Conservation (phyloP, 768 basidiomycete genomes). For the Tricholoma saponaceum region DNA sequence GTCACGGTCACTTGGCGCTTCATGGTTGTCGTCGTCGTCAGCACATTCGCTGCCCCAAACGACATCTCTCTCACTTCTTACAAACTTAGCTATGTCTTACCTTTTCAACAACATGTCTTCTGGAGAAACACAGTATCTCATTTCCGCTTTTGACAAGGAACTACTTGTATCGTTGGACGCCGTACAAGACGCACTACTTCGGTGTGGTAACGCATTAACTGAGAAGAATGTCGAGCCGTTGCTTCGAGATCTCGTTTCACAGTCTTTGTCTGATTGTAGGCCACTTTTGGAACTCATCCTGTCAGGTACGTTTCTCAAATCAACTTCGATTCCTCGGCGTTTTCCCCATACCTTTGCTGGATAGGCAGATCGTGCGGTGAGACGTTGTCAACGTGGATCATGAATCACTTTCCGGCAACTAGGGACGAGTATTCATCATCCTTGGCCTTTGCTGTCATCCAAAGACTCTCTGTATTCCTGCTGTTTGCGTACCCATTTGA, state of each 20-base stretch:
- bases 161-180: not conserved
- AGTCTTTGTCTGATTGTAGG: not conserved
- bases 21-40: no score
- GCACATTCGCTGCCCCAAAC: not conserved
- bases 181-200: not conserved
- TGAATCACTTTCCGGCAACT: not conserved
- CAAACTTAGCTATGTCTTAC: not conserved
- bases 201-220: not conserved
- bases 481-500: slow-evolving; percentile 17
- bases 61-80: not conserved
- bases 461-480: slow-evolving; percentile 19
- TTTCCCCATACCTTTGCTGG: slow-evolving; percentile 12
- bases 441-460: slow-evolving; percentile 16
- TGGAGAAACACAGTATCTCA: not conserved
- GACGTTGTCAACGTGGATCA: not conserved
- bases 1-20: no score
- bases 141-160: not conserved
- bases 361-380: slow-evolving; percentile 7
- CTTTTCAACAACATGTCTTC: not conserved
- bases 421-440: slow-evolving; percentile 19
- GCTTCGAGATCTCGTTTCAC: not conserved
- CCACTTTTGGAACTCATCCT: slow-evolving; percentile 20
- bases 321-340: slow-evolving; percentile 6
- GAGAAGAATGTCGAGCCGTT: not conserved
- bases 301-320: slow-evolving; percentile 17